Evolutionary conservation across 805 yeast species (phyloP).

Genomic region (Candida oleophila): DNA sequence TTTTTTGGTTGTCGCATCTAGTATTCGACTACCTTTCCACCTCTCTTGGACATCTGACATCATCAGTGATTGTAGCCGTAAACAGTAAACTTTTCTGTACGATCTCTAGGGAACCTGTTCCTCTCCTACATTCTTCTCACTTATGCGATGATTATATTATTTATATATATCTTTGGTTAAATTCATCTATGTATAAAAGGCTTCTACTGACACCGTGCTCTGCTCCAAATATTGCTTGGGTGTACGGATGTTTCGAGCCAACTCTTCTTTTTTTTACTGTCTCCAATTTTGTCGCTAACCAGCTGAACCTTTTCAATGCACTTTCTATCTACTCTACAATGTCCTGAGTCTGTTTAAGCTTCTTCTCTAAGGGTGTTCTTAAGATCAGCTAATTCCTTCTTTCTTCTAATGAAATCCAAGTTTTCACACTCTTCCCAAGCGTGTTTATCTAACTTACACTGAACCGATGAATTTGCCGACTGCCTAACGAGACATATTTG

Average conservation of each 20-base stretch:
- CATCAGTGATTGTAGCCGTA: no score
- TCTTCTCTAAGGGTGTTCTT: constrained; percentile 42
- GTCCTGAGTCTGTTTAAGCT: constrained; percentile 1
- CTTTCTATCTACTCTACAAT: background rate
- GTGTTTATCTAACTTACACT: constrained; percentile 76
- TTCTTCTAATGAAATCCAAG: constrained; percentile 77
- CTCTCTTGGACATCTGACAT: background rate
- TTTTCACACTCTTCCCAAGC: constrained; percentile 85
- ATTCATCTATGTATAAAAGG: no score
- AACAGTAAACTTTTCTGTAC: no score
- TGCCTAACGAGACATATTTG: constrained; percentile 45
- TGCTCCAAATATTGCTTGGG: no score
- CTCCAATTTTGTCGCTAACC: background rate
- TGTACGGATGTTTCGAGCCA: no score
- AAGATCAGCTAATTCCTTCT: constrained; percentile 61
- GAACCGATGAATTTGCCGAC: constrained; percentile 42
- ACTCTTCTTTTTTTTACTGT: no score
- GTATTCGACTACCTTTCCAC: background rate
- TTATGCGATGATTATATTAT: no score
- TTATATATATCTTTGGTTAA: no score
- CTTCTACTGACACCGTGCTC: no score
- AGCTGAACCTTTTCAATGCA: background rate
- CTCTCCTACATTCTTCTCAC: no score
- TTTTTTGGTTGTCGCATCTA: background rate
- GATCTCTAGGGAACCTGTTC: no score